A percentile compares a stretch with the other conserved stretches of the same genome.
Conservation (phyloP, 257 asterid species). For the Petrea volubilis region DNA sequence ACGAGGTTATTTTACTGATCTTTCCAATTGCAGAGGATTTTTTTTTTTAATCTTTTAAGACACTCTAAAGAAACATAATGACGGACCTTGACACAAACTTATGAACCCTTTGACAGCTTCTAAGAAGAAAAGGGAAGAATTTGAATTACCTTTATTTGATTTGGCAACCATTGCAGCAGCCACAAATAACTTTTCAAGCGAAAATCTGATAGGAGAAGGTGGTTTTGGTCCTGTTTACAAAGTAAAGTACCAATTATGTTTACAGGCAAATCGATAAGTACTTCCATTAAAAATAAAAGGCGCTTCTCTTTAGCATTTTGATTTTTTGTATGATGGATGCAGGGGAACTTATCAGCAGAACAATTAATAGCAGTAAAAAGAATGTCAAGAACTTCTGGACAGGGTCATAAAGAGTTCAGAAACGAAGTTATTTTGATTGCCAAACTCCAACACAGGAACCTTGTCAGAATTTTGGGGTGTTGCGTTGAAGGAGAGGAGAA, state of each 20-base stretch:
- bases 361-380: constrained; percentile 21
- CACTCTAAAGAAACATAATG: background rate
- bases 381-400: constrained; percentile 19
- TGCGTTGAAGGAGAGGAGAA: constrained; percentile 19
- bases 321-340: background rate
- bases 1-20: constrained; percentile 15
- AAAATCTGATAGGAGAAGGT: constrained; percentile 43
- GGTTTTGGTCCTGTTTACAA: constrained; percentile 51
- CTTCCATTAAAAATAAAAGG: background rate
- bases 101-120: background rate
- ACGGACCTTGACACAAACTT: background rate
- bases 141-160: constrained; percentile 38
- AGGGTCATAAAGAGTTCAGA: constrained; percentile 19
- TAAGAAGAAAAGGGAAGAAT: constrained; percentile 19
- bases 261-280: no score
- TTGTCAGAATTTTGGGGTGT: constrained; percentile 21
- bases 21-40: background rate
- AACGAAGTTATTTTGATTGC: constrained; percentile 20
- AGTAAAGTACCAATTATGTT: background rate
- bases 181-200: constrained; percentile 32
- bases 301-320: background rate
- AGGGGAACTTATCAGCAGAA: constrained; percentile 8
- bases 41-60: background rate
- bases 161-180: constrained; percentile 31
- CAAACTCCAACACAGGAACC: constrained; percentile 23